These are phyloP conservation scores for Maudiozyma turicensis DNA, from an alignment of 805 yeast genomes.

Conservation along the genomic window DNA sequence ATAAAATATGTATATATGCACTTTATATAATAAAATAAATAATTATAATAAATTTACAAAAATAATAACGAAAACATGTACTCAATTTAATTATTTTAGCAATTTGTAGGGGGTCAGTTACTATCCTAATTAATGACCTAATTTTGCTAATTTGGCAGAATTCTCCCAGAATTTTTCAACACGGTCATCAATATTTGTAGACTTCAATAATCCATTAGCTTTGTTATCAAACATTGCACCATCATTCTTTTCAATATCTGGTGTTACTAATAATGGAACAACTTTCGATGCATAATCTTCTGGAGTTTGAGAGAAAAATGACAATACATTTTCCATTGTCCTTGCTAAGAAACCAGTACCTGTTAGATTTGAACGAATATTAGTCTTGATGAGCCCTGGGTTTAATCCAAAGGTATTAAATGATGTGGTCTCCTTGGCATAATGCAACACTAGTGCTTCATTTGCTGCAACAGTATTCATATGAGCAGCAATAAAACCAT, in stretches of 20 bases:
- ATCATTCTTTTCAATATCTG: constrained; percentile 22
- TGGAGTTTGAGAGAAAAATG: constrained; percentile 27
- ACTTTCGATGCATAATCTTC: constrained; percentile 28
- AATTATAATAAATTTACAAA: too few species aligned
- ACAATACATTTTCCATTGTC: constrained; percentile 23
- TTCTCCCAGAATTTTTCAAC: constrained; percentile 21
- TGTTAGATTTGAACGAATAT: constrained; percentile 28
- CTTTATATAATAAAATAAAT: too few species aligned
- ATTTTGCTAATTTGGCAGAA: constrained; percentile 14
- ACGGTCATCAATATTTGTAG: constrained; percentile 25
- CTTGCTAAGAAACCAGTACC: constrained; percentile 25
- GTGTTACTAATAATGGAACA: constrained; percentile 26
- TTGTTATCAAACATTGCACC: constrained; percentile 29
- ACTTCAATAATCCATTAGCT: constrained; percentile 20
- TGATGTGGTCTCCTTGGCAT: constrained; percentile 9
- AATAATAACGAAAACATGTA: too few species aligned
- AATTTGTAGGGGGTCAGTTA: too few species aligned
- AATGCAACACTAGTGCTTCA: constrained; percentile 28
- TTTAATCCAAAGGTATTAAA: constrained; percentile 30
- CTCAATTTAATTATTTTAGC: too few species aligned
- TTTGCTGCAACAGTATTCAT: constrained; percentile 37
- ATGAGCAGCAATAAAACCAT: constrained; percentile 26
- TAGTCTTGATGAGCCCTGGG: constrained; percentile 33
- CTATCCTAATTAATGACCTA: background rate
- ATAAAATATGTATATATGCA: too few species aligned